These are phyloP conservation scores for Tilletia walkeri DNA, from an alignment of 1,284 basidiomycete species.

Conservation along the genomic window DNA sequence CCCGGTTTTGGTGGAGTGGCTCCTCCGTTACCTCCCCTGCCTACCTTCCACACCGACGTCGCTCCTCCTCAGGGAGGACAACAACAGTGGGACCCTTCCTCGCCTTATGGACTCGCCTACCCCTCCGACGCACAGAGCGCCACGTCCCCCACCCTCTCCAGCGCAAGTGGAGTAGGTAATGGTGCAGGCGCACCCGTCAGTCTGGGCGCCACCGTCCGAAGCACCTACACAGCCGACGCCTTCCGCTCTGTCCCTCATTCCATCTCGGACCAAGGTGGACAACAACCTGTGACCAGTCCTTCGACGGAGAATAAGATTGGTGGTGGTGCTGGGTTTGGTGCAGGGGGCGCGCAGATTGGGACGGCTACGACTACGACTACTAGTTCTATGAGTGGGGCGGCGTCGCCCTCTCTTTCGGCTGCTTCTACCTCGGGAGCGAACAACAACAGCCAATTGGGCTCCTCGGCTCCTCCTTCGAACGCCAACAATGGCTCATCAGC, in stretches of 20 bases:
- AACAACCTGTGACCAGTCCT: neutral
- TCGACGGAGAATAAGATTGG: neutral
- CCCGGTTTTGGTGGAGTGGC: neutral
- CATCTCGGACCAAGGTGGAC: too few species aligned
- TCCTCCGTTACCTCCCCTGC: neutral
- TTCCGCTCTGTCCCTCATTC: neutral
- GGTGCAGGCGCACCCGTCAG: neutral
- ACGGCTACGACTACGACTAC: neutral
- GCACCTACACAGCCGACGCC: constrained; percentile 5
- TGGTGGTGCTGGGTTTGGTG: neutral
- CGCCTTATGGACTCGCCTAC: constrained; percentile 7
- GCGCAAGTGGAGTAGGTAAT: neutral
- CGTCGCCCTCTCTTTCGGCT: constrained; percentile 47
- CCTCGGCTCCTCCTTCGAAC: constrained; percentile 24
- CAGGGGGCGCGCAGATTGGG: neutral
- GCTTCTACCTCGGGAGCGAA: constrained; percentile 55
- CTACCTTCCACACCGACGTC: constrained; percentile 8
- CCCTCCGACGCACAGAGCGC: constrained; percentile 10
- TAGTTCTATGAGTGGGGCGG: neutral
- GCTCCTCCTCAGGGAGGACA: neutral
- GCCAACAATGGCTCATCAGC: too few species aligned
- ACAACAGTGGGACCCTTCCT: neutral
- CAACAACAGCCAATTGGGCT: constrained; percentile 58
- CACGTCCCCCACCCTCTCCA: constrained; percentile 10
- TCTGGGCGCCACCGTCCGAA: constrained; percentile 3